Conservation (phyloP, 306 rosid species). For the Geum urbanum region DNA sequence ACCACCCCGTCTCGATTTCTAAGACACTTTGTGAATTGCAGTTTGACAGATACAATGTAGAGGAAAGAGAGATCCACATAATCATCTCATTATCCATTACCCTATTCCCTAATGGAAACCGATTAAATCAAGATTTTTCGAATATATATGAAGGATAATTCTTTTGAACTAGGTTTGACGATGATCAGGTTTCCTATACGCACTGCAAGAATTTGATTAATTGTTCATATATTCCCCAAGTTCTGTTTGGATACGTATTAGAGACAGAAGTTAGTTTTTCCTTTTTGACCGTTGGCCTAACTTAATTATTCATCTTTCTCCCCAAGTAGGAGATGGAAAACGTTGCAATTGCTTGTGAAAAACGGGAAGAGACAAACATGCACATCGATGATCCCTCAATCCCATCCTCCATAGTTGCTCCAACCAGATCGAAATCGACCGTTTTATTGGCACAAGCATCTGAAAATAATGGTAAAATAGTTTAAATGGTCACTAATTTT, state of each 20-base stretch:
- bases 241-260: not conserved
- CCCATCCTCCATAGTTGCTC: not conserved
- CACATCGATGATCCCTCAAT: not conserved
- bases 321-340: slow-evolving; percentile 20
- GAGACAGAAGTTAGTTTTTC: not conserved
- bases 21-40: too few relatives aligned
- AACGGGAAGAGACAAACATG: slow-evolving; percentile 15
- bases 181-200: too few relatives aligned
- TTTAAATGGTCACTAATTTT: too few relatives aligned
- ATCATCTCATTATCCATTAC: too few relatives aligned
- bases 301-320: slow-evolving; percentile 15
- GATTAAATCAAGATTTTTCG: too few relatives aligned
- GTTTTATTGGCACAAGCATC: not conserved
- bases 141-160: too few relatives aligned
- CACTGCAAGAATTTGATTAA: not conserved
- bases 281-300: slow-evolving; percentile 69
- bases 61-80: too few relatives aligned
- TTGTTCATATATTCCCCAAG: not conserved
- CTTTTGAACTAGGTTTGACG: too few relatives aligned
- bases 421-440: not conserved
- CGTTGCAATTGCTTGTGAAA: slow-evolving; percentile 41
- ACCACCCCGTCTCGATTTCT: too few relatives aligned
- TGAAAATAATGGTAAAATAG: too few relatives aligned
- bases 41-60: too few relatives aligned
- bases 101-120: too few relatives aligned